These are phyloP conservation scores for Pseudopyricularia cyperi DNA, from an alignment of 2,329 filamentous ascomycete genomes.

Conservation along the genomic window DNA sequence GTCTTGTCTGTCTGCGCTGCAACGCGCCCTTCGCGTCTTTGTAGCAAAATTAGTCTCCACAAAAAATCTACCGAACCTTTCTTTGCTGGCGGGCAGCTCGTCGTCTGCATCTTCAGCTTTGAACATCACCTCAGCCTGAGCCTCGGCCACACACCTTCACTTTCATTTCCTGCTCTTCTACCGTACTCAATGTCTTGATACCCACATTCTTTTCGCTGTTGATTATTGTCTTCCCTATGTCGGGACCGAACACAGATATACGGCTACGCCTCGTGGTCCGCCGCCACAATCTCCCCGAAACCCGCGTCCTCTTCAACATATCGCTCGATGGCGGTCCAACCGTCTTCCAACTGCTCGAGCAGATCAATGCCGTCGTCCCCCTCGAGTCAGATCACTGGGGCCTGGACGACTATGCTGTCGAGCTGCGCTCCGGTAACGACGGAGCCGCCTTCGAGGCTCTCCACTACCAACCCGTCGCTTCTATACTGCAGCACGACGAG, in stretches of 20 bases:
- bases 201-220: neutral
- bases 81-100: too few relatives aligned
- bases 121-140: too few relatives aligned
- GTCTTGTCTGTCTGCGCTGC: too few relatives aligned
- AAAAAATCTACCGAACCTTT: too few relatives aligned
- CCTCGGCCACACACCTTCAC: neutral
- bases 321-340: slow-evolving; percentile 47
- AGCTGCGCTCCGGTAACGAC: slow-evolving; percentile 39
- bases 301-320: slow-evolving; percentile 60
- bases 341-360: slow-evolving; percentile 61
- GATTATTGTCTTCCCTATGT: neutral
- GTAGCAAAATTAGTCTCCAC: too few relatives aligned
- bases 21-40: too few relatives aligned
- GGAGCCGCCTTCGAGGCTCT: slow-evolving; percentile 69
- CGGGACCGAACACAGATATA: slow-evolving; percentile 28
- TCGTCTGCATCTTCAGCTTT: too few relatives aligned
- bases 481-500: slow-evolving; percentile 69
- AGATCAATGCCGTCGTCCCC: slow-evolving; percentile 68
- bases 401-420: slow-evolving; percentile 78
- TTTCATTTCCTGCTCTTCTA: neutral
- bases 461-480: slow-evolving; percentile 63
- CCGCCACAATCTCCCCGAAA: slow-evolving; percentile 60
- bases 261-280: slow-evolving; percentile 62
- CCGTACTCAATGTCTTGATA: neutral
- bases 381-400: slow-evolving; percentile 75